Conservation (phyloP, 2,329 filamentous ascomycete genomes). For the Trichoderma endophyticum region DNA sequence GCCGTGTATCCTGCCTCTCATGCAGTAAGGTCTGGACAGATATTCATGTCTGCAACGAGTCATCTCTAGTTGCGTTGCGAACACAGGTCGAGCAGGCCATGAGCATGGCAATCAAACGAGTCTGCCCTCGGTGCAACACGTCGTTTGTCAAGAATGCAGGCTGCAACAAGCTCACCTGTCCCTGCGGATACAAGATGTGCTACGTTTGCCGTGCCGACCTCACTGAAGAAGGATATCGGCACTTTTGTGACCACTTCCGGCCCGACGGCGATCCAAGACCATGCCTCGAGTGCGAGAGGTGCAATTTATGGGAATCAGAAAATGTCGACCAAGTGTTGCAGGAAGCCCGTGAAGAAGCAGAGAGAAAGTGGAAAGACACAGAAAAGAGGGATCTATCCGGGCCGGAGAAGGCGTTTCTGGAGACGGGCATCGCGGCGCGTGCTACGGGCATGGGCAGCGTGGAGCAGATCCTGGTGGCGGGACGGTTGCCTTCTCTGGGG, state of each 20-base stretch:
- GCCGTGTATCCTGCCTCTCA: constrained; percentile 70
- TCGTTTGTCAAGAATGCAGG: constrained; percentile 90
- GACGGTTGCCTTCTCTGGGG: constrained; percentile 37
- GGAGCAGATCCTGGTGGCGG: constrained; percentile 32
- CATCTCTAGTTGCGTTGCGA: constrained; percentile 74
- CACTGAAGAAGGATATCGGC: constrained; percentile 73
- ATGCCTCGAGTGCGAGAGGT: constrained; percentile 77
- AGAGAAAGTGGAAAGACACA: constrained; percentile 65
- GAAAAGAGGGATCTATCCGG: constrained; percentile 58
- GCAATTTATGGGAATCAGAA: constrained; percentile 76
- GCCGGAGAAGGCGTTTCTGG: constrained; percentile 54
- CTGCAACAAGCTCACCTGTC: constrained; percentile 95
- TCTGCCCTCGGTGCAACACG: constrained; percentile 86
- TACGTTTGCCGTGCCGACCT: constrained; percentile 87
- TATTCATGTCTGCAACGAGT: constrained; percentile 87
- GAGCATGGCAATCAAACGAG: constrained; percentile 90
- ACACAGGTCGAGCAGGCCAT: constrained; percentile 90
- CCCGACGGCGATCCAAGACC: constrained; percentile 67
- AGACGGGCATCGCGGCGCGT: constrained; percentile 46
- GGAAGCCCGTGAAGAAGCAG: constrained; percentile 67
- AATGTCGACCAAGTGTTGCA: constrained; percentile 66
- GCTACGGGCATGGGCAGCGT: constrained; percentile 27
- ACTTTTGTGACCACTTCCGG: constrained; percentile 96
- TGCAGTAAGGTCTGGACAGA: constrained; percentile 84
- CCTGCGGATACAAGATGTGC: constrained; percentile 97